Evolutionary conservation across 768 basidiomycete genomes (phyloP).

Genomic region (Sistotremastrum niveocremeum): DNA sequence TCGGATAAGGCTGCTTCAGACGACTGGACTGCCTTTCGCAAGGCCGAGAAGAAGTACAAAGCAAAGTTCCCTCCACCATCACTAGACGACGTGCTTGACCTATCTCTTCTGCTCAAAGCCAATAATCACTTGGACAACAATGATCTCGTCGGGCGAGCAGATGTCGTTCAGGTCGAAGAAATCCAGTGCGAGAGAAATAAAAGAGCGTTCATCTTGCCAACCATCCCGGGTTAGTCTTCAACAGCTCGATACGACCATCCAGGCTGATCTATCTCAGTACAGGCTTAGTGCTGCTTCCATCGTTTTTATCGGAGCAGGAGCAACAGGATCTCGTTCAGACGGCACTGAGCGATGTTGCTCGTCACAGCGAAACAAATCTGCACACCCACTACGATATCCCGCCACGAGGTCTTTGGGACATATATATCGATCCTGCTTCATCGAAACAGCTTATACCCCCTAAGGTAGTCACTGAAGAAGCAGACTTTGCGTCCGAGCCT

Average conservation of each 20-base stretch:
- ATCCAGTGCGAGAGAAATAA: conserved; percentile 11
- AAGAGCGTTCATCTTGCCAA: conserved; percentile 35
- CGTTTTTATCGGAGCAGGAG: conserved; percentile 43
- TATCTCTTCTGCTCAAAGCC: conserved; percentile 31
- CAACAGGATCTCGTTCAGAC: conserved; percentile 62
- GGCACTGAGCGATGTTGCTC: conserved; percentile 65
- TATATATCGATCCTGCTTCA: conserved; percentile 25
- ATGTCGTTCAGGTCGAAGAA: conserved; percentile 22
- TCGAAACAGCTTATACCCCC: conserved; percentile 28
- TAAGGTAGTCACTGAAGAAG: conserved; percentile 19
- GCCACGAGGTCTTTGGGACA: conserved; percentile 62
- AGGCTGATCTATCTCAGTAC: conserved; percentile 1
- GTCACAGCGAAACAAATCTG: conserved; percentile 75
- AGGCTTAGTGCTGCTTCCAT: conserved; percentile 82
- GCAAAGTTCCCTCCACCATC: conserved; percentile 67
- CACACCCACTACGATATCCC: conserved; percentile 80
- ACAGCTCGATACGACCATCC: not conserved
- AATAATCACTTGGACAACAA: conserved; percentile 32
- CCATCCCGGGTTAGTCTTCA: conserved; percentile 38
- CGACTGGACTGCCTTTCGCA: conserved; percentile 64
- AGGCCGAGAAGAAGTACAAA: conserved; percentile 71
- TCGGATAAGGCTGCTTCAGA: conserved; percentile 21
- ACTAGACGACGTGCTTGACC: conserved; percentile 54
- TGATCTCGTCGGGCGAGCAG: conserved; percentile 32
- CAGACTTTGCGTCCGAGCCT: conserved; percentile 10